Evolutionary conservation across 2,329 filamentous ascomycete genomes (phyloP), one percentile per base, ranked within the genome.

Genomic region (Tolypocladium amazonense): DNA sequence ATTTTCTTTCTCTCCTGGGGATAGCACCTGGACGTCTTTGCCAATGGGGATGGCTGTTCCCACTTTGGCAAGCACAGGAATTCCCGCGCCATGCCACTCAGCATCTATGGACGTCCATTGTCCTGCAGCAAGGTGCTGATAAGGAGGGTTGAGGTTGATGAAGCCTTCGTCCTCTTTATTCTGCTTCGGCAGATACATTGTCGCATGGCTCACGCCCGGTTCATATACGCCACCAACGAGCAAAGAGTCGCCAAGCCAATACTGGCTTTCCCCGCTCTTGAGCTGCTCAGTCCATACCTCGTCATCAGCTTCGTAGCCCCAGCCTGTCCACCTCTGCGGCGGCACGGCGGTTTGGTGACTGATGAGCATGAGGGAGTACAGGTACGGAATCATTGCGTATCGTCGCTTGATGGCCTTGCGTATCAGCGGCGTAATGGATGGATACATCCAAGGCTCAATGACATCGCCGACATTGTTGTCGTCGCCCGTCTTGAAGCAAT

Each of bases 391-490:
- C 58, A 90, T 76, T 63, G 87, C 86, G 67, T 91, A 90, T 38
- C 88, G 80, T 8, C 88, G 80, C 71, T 86, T 85, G 70, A 91
- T 89, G 1, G 85, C 79, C 58, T 79, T 79, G 20, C 88, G 81
- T 18, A 90, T 76, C 1, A 87, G 71, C 0, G 81, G 81, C 0
- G 85, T 85, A 35, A 85, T 84, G 41, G 86, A 81, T 0, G 86
- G 85, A 66, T 90, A 88, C 86, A 90, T 89, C 86, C 87, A 90
- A 0, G 88, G 88, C 73, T 90, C 87, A 60, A 90, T 90, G 0
- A 90, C 87, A 41, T 88, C 88, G 30, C 88, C 78, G 0, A 77
- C 77, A 65, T 86, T 89, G 70, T 90, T 54, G 14, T 54, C 30
- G 11, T 12, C 84, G 0, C 81, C 75, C 0, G 88, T 90, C 74